Evolutionary conservation across 768 basidiomycete genomes (phyloP), one percentile per base, ranked within the genome.

Genomic region (Podaxis sp.): DNA sequence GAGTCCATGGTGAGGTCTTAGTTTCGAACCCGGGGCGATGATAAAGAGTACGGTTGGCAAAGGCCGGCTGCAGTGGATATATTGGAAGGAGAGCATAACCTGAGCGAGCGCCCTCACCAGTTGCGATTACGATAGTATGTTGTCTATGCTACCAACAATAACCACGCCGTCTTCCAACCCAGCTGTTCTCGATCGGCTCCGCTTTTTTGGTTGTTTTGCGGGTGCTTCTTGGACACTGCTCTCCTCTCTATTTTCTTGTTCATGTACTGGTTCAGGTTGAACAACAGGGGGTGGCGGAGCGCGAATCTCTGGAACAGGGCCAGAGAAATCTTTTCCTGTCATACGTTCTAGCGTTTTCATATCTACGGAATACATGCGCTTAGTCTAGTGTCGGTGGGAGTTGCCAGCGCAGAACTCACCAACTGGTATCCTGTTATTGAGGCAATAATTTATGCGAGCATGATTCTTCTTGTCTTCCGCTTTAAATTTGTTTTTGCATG

Each of bases 401-500:
- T 46, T 30, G 55, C 7, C 28, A 46, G 12, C 19, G 40, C 9
- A 33, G n/a, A 9, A 77, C 84, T 66, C 68, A 92, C 91, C 91
- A 65, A 92, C 90, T 57, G 92, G 92, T 48, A 84, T 80, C 65
- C 86, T 84, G 68, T 90, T 87, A 63, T 85, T 85, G n/a, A 96
- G 75, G 70, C 87, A 90, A 64, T 84, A 79, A 64, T 87, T 89
- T 61, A 96, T 90, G 52, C 88, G 80, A n/a, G 81, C 82, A 30
- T 87, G 81, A 71, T 95, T 89, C 71, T 84, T 86, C 76, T 84
- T 92, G 72, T 95, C 94, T 73, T 96, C 95, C 0, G 87, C 82
- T 69, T 93, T 95, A 79, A 95, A 96, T 71, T 96, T 96, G 73
- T 92, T 90, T 75, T 93, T 95, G 74, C 95, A 94, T 28, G 94